Evolutionary conservation across 192 early-diverging fungal species (phyloP).

Genomic region (Coemansia sp.): DNA sequence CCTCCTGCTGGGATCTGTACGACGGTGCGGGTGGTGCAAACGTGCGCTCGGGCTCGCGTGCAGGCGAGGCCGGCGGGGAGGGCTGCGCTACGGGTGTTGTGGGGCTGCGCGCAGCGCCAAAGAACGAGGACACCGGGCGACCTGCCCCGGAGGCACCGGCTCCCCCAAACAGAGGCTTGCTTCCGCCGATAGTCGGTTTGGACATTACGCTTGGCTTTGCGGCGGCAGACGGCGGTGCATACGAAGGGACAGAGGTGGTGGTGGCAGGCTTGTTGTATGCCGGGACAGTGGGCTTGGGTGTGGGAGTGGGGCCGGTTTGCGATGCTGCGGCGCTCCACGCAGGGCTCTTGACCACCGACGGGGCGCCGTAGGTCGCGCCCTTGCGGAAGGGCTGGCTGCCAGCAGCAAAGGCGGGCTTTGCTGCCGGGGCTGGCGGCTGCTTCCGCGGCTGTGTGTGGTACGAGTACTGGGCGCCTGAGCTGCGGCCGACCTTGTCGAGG

Average conservation of each 20-base stretch:
- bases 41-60: constrained; percentile 2
- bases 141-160: constrained; percentile 5
- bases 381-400: constrained; percentile 22
- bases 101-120: constrained; percentile 17
- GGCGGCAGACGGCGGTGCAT: constrained; percentile 1
- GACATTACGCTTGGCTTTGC: neutral
- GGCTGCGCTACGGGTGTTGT: constrained; percentile 4
- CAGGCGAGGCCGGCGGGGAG: constrained; percentile 9
- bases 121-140: constrained; percentile 30
- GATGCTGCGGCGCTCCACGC: constrained; percentile 8
- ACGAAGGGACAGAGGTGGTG: constrained; percentile 1
- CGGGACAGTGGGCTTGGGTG: neutral
- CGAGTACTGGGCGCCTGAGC: constrained; percentile 89
- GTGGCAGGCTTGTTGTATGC: constrained; percentile 3
- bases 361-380: constrained; percentile 31
- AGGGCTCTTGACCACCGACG: constrained; percentile 24
- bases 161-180: constrained; percentile 25
- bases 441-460: constrained; percentile 36
- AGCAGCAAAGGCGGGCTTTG: constrained; percentile 34
- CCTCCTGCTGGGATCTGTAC: constrained; percentile 37
- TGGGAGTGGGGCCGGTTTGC: neutral
- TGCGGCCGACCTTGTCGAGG: constrained; percentile 78
- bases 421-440: constrained; percentile 15
- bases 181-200: constrained; percentile 9
- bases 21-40: constrained; percentile 10